phyloP scores from a whole-genome alignment of 495 filamentous ascomycete genomes.

The Aspergillus baeticus region DNA sequence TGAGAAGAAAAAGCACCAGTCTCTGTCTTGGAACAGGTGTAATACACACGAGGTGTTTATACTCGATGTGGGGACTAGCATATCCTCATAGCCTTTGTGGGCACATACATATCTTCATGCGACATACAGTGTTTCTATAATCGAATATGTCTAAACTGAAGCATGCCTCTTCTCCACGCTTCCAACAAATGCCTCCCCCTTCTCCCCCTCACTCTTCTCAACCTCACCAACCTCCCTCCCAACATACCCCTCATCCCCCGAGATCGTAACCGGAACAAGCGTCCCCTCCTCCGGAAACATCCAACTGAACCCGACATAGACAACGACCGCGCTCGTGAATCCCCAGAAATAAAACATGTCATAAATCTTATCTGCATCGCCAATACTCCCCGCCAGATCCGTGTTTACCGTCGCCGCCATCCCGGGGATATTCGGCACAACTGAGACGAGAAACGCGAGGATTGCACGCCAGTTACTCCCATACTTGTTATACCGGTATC shows the following conservation, averaged over 20 bases:
- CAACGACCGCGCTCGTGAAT: not conserved
- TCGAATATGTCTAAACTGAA: too few species aligned
- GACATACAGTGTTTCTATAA: too few species aligned
- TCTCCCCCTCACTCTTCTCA: too few species aligned
- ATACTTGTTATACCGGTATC: not conserved
- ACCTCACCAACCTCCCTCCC: too few species aligned
- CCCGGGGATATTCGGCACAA: slow-evolving; percentile 2
- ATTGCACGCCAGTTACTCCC: slow-evolving; percentile 3
- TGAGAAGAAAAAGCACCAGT: too few species aligned
- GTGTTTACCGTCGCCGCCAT: slow-evolving; percentile 5
- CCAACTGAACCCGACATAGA: not conserved
- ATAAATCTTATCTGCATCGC: not conserved
- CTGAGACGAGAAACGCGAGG: not conserved
- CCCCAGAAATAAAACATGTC: slow-evolving; percentile 8
- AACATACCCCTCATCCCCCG: not conserved
- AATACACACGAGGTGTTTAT: too few species aligned
- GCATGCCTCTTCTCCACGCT: too few species aligned
- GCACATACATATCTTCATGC: too few species aligned
- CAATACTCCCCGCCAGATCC: not conserved
- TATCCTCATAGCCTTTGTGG: too few species aligned
- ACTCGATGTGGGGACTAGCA: too few species aligned
- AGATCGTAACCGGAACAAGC: not conserved
- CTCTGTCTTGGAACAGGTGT: too few species aligned
- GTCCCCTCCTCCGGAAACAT: not conserved
- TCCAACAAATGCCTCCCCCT: too few species aligned